Percentiles rank a stretch among this genome's conserved stretches.
Conservation (phyloP, 345 rosid species). For the Psidium friedrichsthalianum region DNA sequence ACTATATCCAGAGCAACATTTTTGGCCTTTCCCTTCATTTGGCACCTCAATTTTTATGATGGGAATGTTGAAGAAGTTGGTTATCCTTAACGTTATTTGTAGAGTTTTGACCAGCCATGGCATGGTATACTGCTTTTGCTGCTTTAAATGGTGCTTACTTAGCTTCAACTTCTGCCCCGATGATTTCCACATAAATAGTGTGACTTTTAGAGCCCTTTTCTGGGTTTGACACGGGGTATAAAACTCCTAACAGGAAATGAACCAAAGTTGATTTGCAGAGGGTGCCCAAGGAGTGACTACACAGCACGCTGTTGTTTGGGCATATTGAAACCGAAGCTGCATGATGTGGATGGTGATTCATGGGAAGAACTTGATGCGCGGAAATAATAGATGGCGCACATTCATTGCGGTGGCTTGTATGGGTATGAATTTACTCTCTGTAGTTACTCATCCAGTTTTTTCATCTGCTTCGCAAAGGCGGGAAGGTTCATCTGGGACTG, state of each 20-base stretch:
- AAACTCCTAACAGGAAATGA: constrained; percentile 49
- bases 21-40: not conserved
- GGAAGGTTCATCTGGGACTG: not conserved
- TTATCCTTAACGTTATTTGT: not conserved
- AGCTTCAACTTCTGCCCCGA: not conserved
- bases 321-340: constrained; percentile 67
- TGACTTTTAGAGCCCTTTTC: not conserved
- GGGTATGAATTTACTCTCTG: constrained; percentile 44
- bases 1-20: not conserved
- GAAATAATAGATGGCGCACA: constrained; percentile 72
- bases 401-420: constrained; percentile 78
- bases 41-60: not conserved
- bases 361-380: constrained; percentile 83
- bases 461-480: not conserved
- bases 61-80: not conserved
- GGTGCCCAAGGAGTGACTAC: constrained; percentile 58
- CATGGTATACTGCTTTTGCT: not conserved
- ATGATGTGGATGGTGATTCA: constrained; percentile 54
- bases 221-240: constrained; percentile 34
- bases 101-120: not conserved
- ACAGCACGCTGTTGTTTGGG: constrained; percentile 61
- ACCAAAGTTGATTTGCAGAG: constrained; percentile 78
- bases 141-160: not conserved
- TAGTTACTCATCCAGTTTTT: not conserved
- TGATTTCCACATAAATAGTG: not conserved